Base-by-base conservation (phyloP, 192 early-diverging fungal genomes). In the Gryganskiella cystojenkinii region DNA sequence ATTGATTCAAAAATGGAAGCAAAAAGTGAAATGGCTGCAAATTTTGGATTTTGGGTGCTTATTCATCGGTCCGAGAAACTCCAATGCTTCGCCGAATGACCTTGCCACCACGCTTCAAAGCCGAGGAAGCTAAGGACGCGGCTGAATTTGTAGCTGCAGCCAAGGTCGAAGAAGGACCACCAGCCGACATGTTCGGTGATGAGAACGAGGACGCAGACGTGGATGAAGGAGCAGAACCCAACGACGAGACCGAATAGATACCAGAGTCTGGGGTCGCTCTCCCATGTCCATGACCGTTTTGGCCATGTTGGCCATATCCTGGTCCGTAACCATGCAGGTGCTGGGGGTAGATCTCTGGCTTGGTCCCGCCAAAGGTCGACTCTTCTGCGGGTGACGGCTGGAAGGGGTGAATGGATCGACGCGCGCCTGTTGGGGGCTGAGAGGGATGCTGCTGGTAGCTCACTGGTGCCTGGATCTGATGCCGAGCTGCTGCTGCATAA, bases 41-140 rank as follows among this genome's bases (percentile, higher is more conserved):
- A n/a, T n/a, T n/a, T n/a, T n/a, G n/a, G n/a, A n/a, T 40, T 40
- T 13, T 40, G 37, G 37, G 7, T 40, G n/a, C n/a, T n/a, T n/a
- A n/a, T 40, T 40, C 37, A 40, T 9, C 37, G 37, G 7, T 40
- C 37, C 37, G 37, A n/a, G 52, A 25, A 13, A 34, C 69, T 6
- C 72, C 72, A 44, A 63, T 45, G 30, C 64, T 75, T 15, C 72
- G 49, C 2, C 72, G 64, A 35, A 57, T 67, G 4, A 67, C 72
- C 53, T 67, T 75, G 0, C 64, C 64, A 5, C 64, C 64, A 7
- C 64, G 31, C 64, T 56, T 67, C 35, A 75, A 35, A 3, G 63
- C 63, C 10, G 64, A 61, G 10, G 43, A 27, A 45, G 60, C 63
- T 44, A 25, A 24, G 15, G 50, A 35, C 42, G 22, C 28, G 20